These are phyloP conservation scores for Ammopiptanthus mongolicus DNA, from an alignment of 306 rosid species.

Conservation along the genomic window DNA sequence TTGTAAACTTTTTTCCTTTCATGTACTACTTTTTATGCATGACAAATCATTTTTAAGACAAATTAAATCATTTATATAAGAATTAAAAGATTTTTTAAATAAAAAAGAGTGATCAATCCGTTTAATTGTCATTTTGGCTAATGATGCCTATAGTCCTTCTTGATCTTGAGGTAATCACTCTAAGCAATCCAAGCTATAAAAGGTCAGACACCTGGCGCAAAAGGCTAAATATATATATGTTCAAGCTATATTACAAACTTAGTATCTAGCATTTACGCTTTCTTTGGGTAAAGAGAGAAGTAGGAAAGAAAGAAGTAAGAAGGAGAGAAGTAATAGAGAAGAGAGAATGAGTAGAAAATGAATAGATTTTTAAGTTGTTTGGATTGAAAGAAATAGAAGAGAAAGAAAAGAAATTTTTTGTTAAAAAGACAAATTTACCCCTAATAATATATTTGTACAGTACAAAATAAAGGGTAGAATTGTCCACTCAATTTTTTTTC, in stretches of 20 bases:
- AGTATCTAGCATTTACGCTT: slow-evolving; percentile 12
- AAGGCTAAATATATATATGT: not conserved
- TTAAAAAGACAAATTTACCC: no score
- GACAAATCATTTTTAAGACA: not conserved
- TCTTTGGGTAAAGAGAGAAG: no score
- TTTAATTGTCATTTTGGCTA: not conserved
- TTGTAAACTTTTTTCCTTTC: not conserved
- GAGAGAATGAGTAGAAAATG: no score
- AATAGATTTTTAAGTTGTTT: no score
- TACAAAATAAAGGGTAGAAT: no score
- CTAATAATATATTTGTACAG: no score
- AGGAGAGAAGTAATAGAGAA: no score
- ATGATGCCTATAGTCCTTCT: not conserved
- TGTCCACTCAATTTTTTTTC: no score
- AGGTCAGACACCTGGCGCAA: not conserved
- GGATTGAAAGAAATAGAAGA: no score
- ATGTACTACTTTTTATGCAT: not conserved
- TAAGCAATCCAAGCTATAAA: not conserved
- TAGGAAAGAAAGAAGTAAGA: no score
- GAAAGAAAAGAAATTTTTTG: no score
- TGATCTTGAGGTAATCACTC: not conserved
- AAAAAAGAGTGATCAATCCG: not conserved
- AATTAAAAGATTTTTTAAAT: not conserved
- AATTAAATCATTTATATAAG: not conserved
- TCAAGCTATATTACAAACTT: slow-evolving; percentile 14